Conservation (phyloP, 768 basidiomycete species). For the Lactarius tabidus region DNA sequence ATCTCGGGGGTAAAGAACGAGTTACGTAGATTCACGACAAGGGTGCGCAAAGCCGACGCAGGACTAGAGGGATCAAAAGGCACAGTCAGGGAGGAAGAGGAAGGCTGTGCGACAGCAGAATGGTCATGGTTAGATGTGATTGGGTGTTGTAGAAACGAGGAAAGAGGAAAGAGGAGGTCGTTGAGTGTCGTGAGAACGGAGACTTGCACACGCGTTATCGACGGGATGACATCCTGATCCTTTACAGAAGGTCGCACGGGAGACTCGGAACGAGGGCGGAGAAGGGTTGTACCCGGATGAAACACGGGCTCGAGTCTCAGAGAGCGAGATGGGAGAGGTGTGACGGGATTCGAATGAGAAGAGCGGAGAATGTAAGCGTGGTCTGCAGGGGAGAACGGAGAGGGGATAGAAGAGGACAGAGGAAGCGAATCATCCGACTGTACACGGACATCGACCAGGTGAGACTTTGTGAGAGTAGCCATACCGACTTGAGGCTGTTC, state of each 20-base stretch:
- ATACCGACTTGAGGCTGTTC: background rate
- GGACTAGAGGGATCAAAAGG: conserved; percentile 31
- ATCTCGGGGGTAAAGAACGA: conserved; percentile 43
- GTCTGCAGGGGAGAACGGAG: conserved; percentile 23
- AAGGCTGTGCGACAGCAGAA: conserved; percentile 45
- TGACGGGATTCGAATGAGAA: background rate
- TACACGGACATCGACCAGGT: background rate
- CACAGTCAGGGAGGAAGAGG: conserved; percentile 31
- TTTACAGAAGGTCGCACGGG: conserved; percentile 18
- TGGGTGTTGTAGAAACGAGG: conserved; percentile 40
- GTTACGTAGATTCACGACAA: conserved; percentile 58
- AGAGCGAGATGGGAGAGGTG: background rate
- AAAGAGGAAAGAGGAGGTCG: conserved; percentile 51
- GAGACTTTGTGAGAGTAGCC: conserved; percentile 25
- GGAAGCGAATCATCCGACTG: conserved; percentile 8
- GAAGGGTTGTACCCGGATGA: background rate
- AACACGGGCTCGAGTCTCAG: background rate
- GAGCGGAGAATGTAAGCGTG: conserved; percentile 10
- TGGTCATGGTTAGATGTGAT: conserved; percentile 58
- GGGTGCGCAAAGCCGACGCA: conserved; percentile 52
- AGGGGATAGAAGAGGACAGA: conserved; percentile 18
- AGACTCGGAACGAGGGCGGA: background rate
- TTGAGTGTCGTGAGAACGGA: conserved; percentile 73
- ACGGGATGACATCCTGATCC: conserved; percentile 61
- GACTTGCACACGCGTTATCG: conserved; percentile 67